phyloP scores from a whole-genome alignment of 139 green algal genomes.

The Picochlorum sp. region DNA sequence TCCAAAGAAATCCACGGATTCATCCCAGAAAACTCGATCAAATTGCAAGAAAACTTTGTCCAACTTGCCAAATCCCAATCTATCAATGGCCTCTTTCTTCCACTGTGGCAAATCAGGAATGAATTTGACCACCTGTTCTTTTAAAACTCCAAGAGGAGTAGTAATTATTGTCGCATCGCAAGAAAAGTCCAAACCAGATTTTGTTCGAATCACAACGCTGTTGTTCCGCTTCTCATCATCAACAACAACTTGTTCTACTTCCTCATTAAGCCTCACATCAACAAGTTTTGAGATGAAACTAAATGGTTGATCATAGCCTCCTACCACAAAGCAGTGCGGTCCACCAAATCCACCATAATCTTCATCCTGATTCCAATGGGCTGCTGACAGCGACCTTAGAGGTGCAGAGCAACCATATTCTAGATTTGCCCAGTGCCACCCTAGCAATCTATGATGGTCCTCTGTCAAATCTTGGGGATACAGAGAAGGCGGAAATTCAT shows the following conservation, averaged over 20 bases:
- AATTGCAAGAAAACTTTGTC: conserved; percentile 89
- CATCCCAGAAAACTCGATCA: conserved; percentile 65
- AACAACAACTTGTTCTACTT: conserved; percentile 20
- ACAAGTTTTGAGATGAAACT: conserved; percentile 19
- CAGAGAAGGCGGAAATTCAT: neutral
- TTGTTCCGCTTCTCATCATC: neutral
- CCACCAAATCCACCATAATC: conserved; percentile 82
- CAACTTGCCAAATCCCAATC: conserved; percentile 70
- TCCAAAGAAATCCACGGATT: conserved; percentile 70
- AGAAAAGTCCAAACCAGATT: conserved; percentile 29
- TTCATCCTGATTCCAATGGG: conserved; percentile 82
- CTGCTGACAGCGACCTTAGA: conserved; percentile 40
- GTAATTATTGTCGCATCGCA: conserved; percentile 57
- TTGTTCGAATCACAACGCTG: conserved; percentile 11
- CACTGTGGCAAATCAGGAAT: conserved; percentile 54
- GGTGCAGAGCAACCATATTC: conserved; percentile 79
- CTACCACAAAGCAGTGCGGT: conserved; percentile 75
- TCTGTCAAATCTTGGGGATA: conserved; percentile 13
- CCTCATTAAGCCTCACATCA: conserved; percentile 32
- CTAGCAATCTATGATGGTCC: conserved; percentile 41
- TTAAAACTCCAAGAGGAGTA: conserved; percentile 62
- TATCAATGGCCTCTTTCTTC: conserved; percentile 60
- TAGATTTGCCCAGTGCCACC: conserved; percentile 81
- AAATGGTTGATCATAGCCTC: conserved; percentile 46
- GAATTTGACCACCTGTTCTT: conserved; percentile 55